Conservation (phyloP, 768 basidiomycete species). For the Solioccasus polychromus region DNA sequence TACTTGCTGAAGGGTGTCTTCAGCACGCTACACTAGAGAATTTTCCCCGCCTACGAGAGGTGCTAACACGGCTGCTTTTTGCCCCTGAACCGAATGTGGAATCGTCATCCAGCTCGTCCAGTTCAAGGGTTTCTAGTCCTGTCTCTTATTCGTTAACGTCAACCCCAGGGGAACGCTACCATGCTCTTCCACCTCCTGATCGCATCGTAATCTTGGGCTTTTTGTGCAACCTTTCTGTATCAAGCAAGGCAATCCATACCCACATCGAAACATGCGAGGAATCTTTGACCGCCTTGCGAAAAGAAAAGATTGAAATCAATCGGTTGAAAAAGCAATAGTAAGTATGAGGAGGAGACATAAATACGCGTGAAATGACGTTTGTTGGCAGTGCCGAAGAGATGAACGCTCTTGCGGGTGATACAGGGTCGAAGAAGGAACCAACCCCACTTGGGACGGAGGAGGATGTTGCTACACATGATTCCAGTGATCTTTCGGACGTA, state of each 20-base stretch:
- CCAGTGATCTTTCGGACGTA: slow-evolving; percentile 72
- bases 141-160: slow-evolving; percentile 41
- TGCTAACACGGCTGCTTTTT: slow-evolving; percentile 73
- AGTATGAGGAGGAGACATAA: slow-evolving; percentile 33
- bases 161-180: slow-evolving; percentile 67
- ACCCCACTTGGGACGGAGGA: slow-evolving; percentile 42
- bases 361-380: slow-evolving; percentile 11
- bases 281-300: slow-evolving; percentile 86
- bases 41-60: slow-evolving; percentile 69
- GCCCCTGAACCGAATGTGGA: slow-evolving; percentile 51
- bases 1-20: slow-evolving; percentile 4
- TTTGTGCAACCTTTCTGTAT: slow-evolving; percentile 85
- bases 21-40: slow-evolving; percentile 74
- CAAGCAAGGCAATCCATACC: slow-evolving; percentile 82
- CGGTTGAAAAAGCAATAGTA: slow-evolving; percentile 85
- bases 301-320: slow-evolving; percentile 95
- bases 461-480: slow-evolving; percentile 60
- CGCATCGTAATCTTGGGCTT: slow-evolving; percentile 85
- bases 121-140: slow-evolving; percentile 50
- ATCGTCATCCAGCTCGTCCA: slow-evolving; percentile 41
- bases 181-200: slow-evolving; percentile 67
- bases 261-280: slow-evolving; percentile 92
- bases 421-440: slow-evolving; percentile 46
- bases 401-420: slow-evolving; percentile 56
- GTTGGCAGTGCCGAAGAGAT: slow-evolving; percentile 67